Base-by-base conservation (phyloP, 1,284 basidiomycete species). In the Boletus chippewaensis region DNA sequence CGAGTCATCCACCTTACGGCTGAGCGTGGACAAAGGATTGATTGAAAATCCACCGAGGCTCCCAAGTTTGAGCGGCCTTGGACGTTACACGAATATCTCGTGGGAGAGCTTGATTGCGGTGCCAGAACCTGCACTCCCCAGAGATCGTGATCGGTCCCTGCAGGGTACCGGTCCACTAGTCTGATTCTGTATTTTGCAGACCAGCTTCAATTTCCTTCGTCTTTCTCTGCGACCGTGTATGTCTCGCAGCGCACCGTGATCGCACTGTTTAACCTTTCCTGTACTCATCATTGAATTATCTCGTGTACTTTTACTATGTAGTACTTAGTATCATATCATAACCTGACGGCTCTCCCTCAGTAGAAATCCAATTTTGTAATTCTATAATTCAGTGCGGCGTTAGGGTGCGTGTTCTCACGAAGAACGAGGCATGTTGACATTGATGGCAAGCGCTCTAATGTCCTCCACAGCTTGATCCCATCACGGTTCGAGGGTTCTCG, bases 331-430 rank as follows among this genome's bases (percentile, higher is more conserved):
- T 29, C 28, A 11, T 2, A 11, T 11, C 28, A 31, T 5, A 31
- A 13, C 29, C 31, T 13, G 12, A 32, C 13, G 31, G 31, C 5
- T 13, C 31, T 31, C 22, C 22, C 22, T 26, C 26, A 3, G 29
- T 29, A 12, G 8, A 31, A 10, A 13, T 22, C 16, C 31, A 2
- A 18, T 22, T 32, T 20, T 20, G 24, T 40, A 11, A 22, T 15
- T 5, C 5, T 2, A 16, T 12, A 3, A 9, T 7, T 26, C 15
- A 15, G 2, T 29, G 40, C 43, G 56, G 53, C 39, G 40, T 52
- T 48, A 52, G 38, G 13, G 18, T 38, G 16, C 32, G 45, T 35
- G 46, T 61, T 61, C 61, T 64, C 61, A 64, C 61, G 58, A 50
- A 51, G 32, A 42, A 41, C 18, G 16, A 26, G 28, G 11, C 16